Evolutionary conservation across 257 asterid species (phyloP).

Genomic region (Catharanthus roseus): DNA sequence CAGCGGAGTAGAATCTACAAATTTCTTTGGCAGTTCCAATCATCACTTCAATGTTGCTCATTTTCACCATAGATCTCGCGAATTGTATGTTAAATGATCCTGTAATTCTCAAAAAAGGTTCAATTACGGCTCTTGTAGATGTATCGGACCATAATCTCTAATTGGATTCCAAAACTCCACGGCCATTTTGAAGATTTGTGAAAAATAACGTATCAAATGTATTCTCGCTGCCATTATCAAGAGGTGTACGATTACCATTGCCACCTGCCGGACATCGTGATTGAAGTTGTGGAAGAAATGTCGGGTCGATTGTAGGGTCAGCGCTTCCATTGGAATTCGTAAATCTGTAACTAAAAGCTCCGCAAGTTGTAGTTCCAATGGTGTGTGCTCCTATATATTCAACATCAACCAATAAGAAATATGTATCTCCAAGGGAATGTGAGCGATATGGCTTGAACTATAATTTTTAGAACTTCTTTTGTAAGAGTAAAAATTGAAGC

Average conservation of each 20-base stretch:
- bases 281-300: slow-evolving; percentile 57
- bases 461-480: too few species aligned
- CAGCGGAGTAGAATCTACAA: slow-evolving; percentile 74
- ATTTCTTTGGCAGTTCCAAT: slow-evolving; percentile 63
- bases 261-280: slow-evolving; percentile 60
- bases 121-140: slow-evolving; percentile 46
- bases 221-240: slow-evolving; percentile 63
- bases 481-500: too few species aligned
- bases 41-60: slow-evolving; percentile 71
- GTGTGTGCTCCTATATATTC: slow-evolving; percentile 66
- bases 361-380: slow-evolving; percentile 76
- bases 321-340: slow-evolving; percentile 55
- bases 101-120: slow-evolving; percentile 54
- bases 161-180: slow-evolving; percentile 74
- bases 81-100: slow-evolving; percentile 59
- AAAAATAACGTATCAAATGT: slow-evolving; percentile 56
- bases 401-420: neutral
- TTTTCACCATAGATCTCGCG: slow-evolving; percentile 73
- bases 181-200: slow-evolving; percentile 51
- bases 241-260: slow-evolving; percentile 42
- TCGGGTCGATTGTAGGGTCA: slow-evolving; percentile 55
- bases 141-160: slow-evolving; percentile 57
- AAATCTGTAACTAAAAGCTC: slow-evolving; percentile 65
- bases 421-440: too few species aligned
- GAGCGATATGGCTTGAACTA: too few species aligned